These are phyloP conservation scores for Clarireedia homoeocarpa DNA, from an alignment of 2,329 filamentous ascomycete species.

Conservation along the genomic window DNA sequence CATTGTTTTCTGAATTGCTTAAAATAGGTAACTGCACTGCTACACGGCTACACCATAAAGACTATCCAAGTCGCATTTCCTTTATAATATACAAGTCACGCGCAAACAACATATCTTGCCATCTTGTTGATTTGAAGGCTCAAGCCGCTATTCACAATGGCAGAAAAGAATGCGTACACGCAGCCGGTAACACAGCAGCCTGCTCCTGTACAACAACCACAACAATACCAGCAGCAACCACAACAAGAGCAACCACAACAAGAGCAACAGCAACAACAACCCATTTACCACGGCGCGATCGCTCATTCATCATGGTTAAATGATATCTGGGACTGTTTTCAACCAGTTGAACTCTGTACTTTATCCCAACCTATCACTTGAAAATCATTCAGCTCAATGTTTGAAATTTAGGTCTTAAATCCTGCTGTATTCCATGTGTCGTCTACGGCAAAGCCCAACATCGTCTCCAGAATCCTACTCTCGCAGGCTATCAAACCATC, in stretches of 20 bases:
- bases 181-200: not conserved
- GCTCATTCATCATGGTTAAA: constrained; percentile 3
- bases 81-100: not conserved
- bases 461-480: constrained; percentile 18
- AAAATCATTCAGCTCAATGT: not conserved
- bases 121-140: not conserved
- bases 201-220: not conserved
- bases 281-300: not conserved
- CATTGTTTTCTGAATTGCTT: not conserved
- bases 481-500: constrained; percentile 19
- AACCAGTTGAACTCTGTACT: constrained; percentile 1
- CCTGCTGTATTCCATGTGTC: constrained; percentile 24
- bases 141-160: not conserved
- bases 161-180: not conserved
- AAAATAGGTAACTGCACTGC: not conserved
- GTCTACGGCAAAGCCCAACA: constrained; percentile 23
- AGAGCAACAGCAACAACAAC: not conserved
- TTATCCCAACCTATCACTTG: not conserved
- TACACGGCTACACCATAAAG: not conserved
- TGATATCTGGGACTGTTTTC: constrained; percentile 6
- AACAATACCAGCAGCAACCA: not conserved
- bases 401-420: constrained; percentile 17
- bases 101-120: too few relatives aligned
- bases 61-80: not conserved
- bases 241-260: not conserved